A percentile compares a stretch with the other conserved stretches of the same genome.
phyloP scores from a whole-genome alignment of 352 stramenopile species.

The Globisporangium spiculum region DNA sequence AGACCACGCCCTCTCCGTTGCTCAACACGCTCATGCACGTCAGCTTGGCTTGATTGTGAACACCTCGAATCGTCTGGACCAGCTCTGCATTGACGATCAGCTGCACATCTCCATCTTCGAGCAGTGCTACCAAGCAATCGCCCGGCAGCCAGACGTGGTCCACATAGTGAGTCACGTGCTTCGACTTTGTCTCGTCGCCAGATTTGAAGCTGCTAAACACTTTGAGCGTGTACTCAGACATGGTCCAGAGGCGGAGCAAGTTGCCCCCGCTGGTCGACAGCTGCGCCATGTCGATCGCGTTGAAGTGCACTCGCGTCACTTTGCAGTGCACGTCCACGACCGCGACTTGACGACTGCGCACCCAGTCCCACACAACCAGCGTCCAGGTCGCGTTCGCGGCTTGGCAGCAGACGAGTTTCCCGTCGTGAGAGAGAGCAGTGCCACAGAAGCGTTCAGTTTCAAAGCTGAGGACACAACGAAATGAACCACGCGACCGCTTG shows the following conservation, averaged over 20 bases:
- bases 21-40: conserved; percentile 38
- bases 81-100: conserved; percentile 73
- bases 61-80: conserved; percentile 56
- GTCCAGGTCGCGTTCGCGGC: conserved; percentile 51
- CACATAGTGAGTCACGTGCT: conserved; percentile 46
- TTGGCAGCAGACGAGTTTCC: conserved; percentile 64
- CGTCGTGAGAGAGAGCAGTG: conserved; percentile 60
- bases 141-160: conserved; percentile 73
- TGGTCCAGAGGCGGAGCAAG: conserved; percentile 71
- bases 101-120: conserved; percentile 74
- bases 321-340: conserved; percentile 62
- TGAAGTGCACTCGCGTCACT: conserved; percentile 73
- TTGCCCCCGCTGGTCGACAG: conserved; percentile 68
- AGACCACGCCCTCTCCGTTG: conserved; percentile 53
- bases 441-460: conserved; percentile 50
- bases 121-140: conserved; percentile 60
- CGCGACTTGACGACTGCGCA: conserved; percentile 58
- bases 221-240: conserved; percentile 71
- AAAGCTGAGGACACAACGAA: conserved; percentile 50
- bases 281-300: conserved; percentile 75
- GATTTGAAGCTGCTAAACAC: conserved; percentile 75
- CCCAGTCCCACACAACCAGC: conserved; percentile 78
- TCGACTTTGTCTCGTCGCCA: conserved; percentile 54
- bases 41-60: conserved; percentile 45
- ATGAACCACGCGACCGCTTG: conserved; percentile 13